A percentile compares a stretch with the other conserved stretches of the same genome.
Conservation (phyloP, 345 rosid genomes). For the Gossypium mustelinum region DNA sequence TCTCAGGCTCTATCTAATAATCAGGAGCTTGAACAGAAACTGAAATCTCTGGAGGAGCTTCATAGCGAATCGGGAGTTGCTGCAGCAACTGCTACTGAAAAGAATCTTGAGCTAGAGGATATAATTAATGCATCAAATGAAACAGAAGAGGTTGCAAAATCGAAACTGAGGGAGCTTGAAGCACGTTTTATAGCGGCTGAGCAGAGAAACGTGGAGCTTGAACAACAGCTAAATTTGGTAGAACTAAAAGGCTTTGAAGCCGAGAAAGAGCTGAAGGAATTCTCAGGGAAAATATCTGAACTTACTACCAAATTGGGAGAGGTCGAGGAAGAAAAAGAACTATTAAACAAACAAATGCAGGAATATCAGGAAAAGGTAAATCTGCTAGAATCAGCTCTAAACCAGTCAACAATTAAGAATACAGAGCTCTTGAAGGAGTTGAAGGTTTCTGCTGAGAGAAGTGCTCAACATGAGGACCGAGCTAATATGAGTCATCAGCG, state of each 20-base stretch:
- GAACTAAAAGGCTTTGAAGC: conserved; percentile 50
- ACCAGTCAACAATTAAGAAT: not conserved
- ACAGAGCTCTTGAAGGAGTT: not conserved
- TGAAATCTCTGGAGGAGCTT: conserved; percentile 66
- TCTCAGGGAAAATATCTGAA: conserved; percentile 51
- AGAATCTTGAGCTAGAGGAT: conserved; percentile 70
- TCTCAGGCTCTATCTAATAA: conserved; percentile 65
- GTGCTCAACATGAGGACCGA: conserved; percentile 5
- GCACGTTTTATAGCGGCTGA: conserved; percentile 51
- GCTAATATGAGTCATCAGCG: conserved; percentile 52
- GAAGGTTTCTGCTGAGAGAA: not conserved
- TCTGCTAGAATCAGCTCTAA: conserved; percentile 40
- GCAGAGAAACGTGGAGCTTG: conserved; percentile 71
- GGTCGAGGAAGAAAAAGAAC: conserved; percentile 60
- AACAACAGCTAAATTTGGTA: conserved; percentile 53
- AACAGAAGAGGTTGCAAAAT: conserved; percentile 62
- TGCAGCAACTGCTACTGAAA: conserved; percentile 64
- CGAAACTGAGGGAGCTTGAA: conserved; percentile 67
- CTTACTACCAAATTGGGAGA: conserved; percentile 43
- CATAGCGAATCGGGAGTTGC: conserved; percentile 54
- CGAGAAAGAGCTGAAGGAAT: conserved; percentile 53
- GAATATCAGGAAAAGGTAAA: conserved; percentile 48
- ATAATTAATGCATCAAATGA: conserved; percentile 47
- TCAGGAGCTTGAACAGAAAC: conserved; percentile 66
- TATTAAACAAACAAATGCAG: conserved; percentile 37